Evolutionary conservation across 148 eudicot genomes (phyloP), one percentile per base, ranked within the genome.

Genomic region (Rheum nobile): DNA sequence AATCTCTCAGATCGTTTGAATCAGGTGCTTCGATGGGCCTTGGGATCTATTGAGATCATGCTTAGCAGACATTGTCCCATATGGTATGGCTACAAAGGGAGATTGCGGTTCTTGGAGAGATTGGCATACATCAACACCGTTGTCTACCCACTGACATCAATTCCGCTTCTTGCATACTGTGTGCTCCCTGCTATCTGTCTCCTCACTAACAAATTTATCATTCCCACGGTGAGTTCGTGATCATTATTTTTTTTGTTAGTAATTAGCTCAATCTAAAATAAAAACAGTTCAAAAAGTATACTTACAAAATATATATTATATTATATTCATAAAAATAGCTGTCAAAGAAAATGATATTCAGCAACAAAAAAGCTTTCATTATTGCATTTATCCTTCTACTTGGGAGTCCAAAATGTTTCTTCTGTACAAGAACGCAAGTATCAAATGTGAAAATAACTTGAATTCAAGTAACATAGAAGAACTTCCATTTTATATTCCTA

Each of bases 21-120:
- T 71, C 90, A 85, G 79, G 90, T 87, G n/a, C 90, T 87, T 82
- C 82, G 90, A 67, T 87, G 90, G 90, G 90, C 90, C 46, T 73
- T 87, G 74, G 91, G 91, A 34, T 87, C 91, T n/a, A 79, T 87
- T 71, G 91, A 87, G 78, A 87, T 87, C 72, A 67, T 87, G 34
- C 85, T 87, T 2, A 87, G 90, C 68, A 85, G 90, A 73, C 91
- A 87, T 85, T 87, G 91, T 61, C 91, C 91, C 37, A 83, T 87
- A 61, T 87, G 91, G 91, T 87, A 87, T 46, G 91, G 91, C 42
- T 87, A 87, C 81, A 80, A 78, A 37, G 87, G 91, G 11, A 80
- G 76, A 78, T 76, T 87, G 76, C 76, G 78, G 71, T 80, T 82
- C 73, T 76, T 87, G 80, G 88, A 87, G 80, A 82, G 91, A 67